These are phyloP conservation scores for Chloris gayana DNA, from an alignment of 176 grass and related monocot species.

Conservation along the genomic window DNA sequence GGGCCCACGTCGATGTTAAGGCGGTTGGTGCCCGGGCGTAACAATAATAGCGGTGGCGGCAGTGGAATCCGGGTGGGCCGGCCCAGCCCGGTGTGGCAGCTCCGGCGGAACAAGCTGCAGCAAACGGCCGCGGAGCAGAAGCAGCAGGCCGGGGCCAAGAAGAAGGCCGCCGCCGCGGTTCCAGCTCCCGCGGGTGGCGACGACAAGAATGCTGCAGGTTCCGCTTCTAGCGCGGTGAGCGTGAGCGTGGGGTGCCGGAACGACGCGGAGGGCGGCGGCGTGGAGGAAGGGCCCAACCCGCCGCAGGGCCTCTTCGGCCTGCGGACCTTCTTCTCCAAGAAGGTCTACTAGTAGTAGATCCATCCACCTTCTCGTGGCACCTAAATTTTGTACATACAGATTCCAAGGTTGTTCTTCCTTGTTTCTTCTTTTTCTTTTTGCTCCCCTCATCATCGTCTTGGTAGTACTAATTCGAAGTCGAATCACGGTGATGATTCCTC, in stretches of 20 bases:
- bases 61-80: slow-evolving; percentile 81
- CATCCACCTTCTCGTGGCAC: neutral
- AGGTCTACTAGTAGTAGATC: slow-evolving; percentile 88
- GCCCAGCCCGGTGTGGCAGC: slow-evolving; percentile 72
- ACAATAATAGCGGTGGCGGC: neutral
- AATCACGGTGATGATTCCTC: neutral
- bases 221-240: slow-evolving; percentile 4
- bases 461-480: slow-evolving; percentile 17
- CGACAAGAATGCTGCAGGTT: neutral
- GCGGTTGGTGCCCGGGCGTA: slow-evolving; percentile 54
- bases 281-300: slow-evolving; percentile 31
- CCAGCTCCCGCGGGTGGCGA: neutral
- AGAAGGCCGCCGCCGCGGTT: neutral
- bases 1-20: slow-evolving; percentile 44
- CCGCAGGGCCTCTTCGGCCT: slow-evolving; percentile 63
- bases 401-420: neutral
- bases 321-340: slow-evolving; percentile 93
- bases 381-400: slow-evolving; percentile 37
- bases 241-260: slow-evolving; percentile 72
- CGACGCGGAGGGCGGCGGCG: slow-evolving; percentile 36
- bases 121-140: slow-evolving; percentile 51
- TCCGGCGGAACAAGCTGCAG: slow-evolving; percentile 65
- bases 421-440: neutral
- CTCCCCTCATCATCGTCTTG: accelerated
- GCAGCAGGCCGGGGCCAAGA: slow-evolving; percentile 22